phyloP scores from a whole-genome alignment of 2,329 filamentous ascomycete genomes.

The Neonectria magnoliae region DNA sequence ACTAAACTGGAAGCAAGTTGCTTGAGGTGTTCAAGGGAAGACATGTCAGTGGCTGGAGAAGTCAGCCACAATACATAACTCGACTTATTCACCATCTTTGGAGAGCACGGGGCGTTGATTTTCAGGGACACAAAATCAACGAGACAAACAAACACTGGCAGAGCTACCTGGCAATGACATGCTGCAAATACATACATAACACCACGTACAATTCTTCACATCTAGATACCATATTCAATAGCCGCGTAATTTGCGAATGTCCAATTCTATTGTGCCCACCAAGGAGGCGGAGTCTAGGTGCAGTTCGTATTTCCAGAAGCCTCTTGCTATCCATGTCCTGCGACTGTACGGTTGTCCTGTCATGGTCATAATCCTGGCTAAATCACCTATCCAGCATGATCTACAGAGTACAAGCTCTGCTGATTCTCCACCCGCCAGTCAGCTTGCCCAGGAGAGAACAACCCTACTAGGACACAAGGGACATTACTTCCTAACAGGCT shows the following conservation, averaged over 20 bases:
- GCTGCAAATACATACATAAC: background rate
- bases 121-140: conserved; percentile 1
- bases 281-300: conserved; percentile 13
- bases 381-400: background rate
- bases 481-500: background rate
- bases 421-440: conserved; percentile 7
- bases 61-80: background rate
- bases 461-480: background rate
- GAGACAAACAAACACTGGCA: background rate
- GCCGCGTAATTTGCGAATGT: background rate
- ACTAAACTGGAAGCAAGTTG: conserved; percentile 8
- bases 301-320: conserved; percentile 4
- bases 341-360: background rate
- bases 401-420: background rate
- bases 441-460: background rate
- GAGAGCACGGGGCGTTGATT: conserved; percentile 7
- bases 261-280: conserved; percentile 13
- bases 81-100: background rate
- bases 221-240: background rate
- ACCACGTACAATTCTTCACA: background rate
- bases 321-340: conserved; percentile 11
- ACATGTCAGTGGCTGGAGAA: background rate
- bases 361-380: background rate
- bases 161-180: background rate
- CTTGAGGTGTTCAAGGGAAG: background rate